These are phyloP conservation scores for Saccharomycopsis synnaedendra DNA, from an alignment of 805 yeast genomes.

Conservation along the genomic window DNA sequence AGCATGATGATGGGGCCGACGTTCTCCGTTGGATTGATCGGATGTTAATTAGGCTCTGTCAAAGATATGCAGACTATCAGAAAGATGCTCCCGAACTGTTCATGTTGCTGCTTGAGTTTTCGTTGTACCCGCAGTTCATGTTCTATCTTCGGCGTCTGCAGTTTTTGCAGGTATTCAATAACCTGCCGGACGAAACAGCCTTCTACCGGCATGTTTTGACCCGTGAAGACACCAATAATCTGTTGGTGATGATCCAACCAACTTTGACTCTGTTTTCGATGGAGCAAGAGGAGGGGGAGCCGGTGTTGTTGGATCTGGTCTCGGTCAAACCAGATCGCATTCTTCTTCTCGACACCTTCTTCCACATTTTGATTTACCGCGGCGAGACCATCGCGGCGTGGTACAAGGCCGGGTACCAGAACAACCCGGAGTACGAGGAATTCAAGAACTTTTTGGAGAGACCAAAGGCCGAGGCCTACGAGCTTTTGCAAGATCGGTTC, in stretches of 20 bases:
- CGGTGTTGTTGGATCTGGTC: conserved; percentile 52
- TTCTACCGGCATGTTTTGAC: conserved; percentile 51
- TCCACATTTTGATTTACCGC: conserved; percentile 56
- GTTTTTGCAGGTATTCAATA: conserved; percentile 54
- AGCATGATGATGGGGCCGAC: conserved; percentile 26
- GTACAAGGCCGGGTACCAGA: conserved; percentile 55
- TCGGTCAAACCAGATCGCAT: conserved; percentile 49
- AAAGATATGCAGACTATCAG: conserved; percentile 35
- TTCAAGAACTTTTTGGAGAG: conserved; percentile 48
- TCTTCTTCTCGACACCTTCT: conserved; percentile 52
- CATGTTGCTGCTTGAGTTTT: conserved; percentile 35
- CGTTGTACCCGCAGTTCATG: conserved; percentile 55
- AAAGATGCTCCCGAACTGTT: conserved; percentile 38
- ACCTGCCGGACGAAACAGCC: conserved; percentile 64
- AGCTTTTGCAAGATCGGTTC: conserved; percentile 50
- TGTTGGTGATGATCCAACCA: conserved; percentile 62
- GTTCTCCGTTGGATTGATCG: conserved; percentile 41
- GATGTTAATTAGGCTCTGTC: conserved; percentile 34
- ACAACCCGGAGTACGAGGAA: conserved; percentile 45
- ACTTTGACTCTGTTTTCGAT: conserved; percentile 42
- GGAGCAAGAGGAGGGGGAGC: conserved; percentile 41
- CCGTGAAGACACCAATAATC: conserved; percentile 48
- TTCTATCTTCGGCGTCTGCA: conserved; percentile 58
- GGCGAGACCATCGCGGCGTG: conserved; percentile 59
- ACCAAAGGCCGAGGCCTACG: conserved; percentile 57